These are phyloP conservation scores for Picochlorum sp. DNA, from an alignment of 139 green algal species.

Conservation along the genomic window DNA sequence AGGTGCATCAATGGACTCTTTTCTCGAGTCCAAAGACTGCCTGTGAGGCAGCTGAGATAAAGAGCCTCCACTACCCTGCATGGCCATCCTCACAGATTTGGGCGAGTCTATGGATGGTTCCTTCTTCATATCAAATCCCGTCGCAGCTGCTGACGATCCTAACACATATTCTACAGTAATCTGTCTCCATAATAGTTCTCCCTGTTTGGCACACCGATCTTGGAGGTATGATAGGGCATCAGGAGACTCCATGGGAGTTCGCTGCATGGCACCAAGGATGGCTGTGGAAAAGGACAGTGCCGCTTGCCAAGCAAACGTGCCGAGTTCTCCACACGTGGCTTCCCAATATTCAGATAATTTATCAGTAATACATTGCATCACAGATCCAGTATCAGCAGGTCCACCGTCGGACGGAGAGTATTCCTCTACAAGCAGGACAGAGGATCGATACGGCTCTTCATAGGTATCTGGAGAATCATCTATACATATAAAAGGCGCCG, in stretches of 20 bases:
- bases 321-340: conserved; percentile 12
- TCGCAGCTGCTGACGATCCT: neutral
- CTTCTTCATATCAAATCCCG: neutral
- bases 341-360: conserved; percentile 20
- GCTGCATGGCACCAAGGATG: conserved; percentile 19
- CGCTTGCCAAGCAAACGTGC: conserved; percentile 32
- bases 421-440: conserved; percentile 30
- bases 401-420: conserved; percentile 29
- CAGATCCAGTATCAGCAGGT: conserved; percentile 21
- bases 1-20: neutral
- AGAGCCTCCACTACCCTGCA: neutral
- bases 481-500: conserved; percentile 24
- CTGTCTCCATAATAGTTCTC: conserved; percentile 19
- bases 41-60: neutral
- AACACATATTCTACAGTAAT: conserved; percentile 17
- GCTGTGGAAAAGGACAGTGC: conserved; percentile 26
- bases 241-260: conserved; percentile 22
- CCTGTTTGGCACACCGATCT: conserved; percentile 24
- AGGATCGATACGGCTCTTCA: conserved; percentile 19
- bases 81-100: neutral
- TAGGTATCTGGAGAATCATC: conserved; percentile 32
- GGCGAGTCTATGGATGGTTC: neutral
- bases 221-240: conserved; percentile 27
- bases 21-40: neutral
- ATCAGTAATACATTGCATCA: conserved; percentile 15